Percentiles rank a stretch among this genome's conserved stretches.
Evolutionary conservation across 257 asterid species (phyloP).

Genomic region (Cordia subcordata): DNA sequence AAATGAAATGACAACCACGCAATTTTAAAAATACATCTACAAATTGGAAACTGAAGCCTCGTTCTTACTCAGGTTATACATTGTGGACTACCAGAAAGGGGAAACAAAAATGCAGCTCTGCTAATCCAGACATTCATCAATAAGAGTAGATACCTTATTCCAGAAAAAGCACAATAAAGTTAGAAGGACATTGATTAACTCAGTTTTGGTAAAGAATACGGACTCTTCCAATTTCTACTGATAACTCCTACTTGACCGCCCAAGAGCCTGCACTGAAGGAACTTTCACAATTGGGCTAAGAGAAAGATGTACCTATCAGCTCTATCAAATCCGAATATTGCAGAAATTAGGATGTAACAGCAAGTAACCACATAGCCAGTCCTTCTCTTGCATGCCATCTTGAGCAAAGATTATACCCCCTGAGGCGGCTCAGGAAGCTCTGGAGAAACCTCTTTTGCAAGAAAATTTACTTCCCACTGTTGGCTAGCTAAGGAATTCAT

Average conservation of each 20-base stretch:
- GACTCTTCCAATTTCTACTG: too few species aligned
- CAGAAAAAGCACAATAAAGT: too few species aligned
- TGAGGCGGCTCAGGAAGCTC: conserved; percentile 86
- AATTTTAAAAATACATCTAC: too few species aligned
- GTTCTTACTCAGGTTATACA: too few species aligned
- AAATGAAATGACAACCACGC: too few species aligned
- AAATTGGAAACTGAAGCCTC: too few species aligned
- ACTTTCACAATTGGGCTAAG: not conserved
- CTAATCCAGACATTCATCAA: too few species aligned
- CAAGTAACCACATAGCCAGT: conserved; percentile 76
- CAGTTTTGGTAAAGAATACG: too few species aligned
- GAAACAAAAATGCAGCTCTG: too few species aligned
- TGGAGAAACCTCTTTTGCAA: conserved; percentile 84
- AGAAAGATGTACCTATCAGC: conserved; percentile 50
- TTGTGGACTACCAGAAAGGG: too few species aligned
- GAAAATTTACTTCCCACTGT: conserved; percentile 74
- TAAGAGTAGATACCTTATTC: too few species aligned
- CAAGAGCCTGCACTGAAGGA: not conserved
- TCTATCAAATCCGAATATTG: conserved; percentile 66
- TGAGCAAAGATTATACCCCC: conserved; percentile 87
- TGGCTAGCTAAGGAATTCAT: conserved; percentile 65
- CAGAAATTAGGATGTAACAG: conserved; percentile 70
- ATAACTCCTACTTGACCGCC: not conserved
- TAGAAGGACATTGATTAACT: too few species aligned
- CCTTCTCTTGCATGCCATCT: conserved; percentile 78